phyloP scores from a whole-genome alignment of 306 rosid species.

The Abrus precatorius region DNA sequence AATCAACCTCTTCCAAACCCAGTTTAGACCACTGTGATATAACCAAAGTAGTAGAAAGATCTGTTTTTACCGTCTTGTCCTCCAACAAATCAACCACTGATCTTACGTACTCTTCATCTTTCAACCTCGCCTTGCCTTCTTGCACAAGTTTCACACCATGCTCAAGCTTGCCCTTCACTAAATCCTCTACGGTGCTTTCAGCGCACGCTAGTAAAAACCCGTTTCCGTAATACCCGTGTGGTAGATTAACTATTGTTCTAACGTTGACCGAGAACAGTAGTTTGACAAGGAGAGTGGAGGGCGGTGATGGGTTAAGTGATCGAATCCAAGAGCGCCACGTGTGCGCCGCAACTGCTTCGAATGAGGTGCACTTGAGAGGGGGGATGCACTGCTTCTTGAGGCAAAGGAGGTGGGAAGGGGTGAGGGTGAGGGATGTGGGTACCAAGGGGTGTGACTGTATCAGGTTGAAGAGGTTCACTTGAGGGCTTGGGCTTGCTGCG shows the following conservation, averaged over 20 bases:
- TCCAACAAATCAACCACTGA: conserved; percentile 72
- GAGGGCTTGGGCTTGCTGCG: conserved; percentile 40
- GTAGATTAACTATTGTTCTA: conserved; percentile 49
- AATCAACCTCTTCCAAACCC: conserved; percentile 82
- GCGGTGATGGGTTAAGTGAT: conserved; percentile 52
- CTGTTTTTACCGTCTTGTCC: conserved; percentile 66
- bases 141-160: conserved; percentile 68
- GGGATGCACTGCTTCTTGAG: conserved; percentile 73
- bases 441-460: conserved; percentile 68
- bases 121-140: conserved; percentile 54
- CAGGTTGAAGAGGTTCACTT: conserved; percentile 50
- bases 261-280: conserved; percentile 81
- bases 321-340: conserved; percentile 89
- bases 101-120: conserved; percentile 55
- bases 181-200: conserved; percentile 60
- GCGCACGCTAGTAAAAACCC: conserved; percentile 80
- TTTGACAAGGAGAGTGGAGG: conserved; percentile 57
- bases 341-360: conserved; percentile 77
- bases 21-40: conserved; percentile 85
- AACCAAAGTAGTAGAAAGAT: conserved; percentile 68
- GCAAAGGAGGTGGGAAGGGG: conserved; percentile 53
- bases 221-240: conserved; percentile 75
- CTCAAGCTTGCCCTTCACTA: conserved; percentile 49
- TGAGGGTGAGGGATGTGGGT: conserved; percentile 65
- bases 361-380: conserved; percentile 73